Evolutionary conservation across 306 rosid species (phyloP).

Genomic region (Urtica urens): DNA sequence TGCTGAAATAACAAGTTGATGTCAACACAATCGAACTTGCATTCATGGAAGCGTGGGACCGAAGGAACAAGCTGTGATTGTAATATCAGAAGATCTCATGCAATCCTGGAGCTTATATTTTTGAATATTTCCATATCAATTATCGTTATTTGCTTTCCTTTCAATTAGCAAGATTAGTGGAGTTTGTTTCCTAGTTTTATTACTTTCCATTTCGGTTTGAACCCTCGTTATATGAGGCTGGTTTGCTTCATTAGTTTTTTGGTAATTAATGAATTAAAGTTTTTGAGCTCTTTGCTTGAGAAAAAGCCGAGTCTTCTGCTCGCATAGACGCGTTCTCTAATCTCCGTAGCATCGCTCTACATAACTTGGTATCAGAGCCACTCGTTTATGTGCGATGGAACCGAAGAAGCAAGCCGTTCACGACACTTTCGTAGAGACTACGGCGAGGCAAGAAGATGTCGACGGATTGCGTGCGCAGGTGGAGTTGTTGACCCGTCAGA

Average conservation of each 20-base stretch:
- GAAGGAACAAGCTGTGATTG: background rate
- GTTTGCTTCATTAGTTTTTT: background rate
- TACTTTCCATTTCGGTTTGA: background rate
- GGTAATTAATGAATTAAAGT: background rate
- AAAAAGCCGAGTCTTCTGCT: background rate
- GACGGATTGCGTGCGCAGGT: too few relatives aligned
- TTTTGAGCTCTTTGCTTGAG: background rate
- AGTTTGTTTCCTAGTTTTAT: background rate
- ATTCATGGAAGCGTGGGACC: background rate
- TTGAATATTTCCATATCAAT: too few relatives aligned
- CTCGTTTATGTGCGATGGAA: background rate
- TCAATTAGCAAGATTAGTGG: background rate
- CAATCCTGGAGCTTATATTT: background rate
- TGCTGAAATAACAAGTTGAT: too few relatives aligned
- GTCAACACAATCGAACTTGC: too few relatives aligned
- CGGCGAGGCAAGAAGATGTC: too few relatives aligned
- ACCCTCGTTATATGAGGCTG: background rate
- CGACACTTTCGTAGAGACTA: too few relatives aligned
- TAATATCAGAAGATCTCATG: background rate
- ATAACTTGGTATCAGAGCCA: background rate
- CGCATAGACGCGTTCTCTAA: background rate
- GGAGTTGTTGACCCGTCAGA: too few relatives aligned
- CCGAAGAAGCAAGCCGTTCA: too few relatives aligned
- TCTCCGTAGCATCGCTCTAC: too few relatives aligned
- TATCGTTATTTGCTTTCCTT: too few relatives aligned